phyloP scores from a whole-genome alignment of 768 basidiomycete genomes.

The Tricholoma terreum region DNA sequence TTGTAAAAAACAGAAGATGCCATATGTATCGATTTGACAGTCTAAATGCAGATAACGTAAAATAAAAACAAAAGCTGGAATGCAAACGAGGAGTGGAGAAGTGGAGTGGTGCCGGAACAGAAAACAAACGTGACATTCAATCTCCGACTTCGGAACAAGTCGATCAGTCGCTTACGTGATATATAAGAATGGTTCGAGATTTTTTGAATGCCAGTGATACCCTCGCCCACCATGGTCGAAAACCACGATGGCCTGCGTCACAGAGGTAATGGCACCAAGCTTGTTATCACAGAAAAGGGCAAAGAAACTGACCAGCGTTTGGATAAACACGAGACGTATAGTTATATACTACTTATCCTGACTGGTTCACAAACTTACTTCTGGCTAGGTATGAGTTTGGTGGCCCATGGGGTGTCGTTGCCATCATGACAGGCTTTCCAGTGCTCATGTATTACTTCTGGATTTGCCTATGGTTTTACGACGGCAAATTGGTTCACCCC shows the following conservation, averaged over 20 bases:
- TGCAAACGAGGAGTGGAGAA: neutral
- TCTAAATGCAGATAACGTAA: slow-evolving; percentile 22
- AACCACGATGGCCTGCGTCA: slow-evolving; percentile 19
- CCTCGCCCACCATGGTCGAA: slow-evolving; percentile 15
- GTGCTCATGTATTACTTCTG: slow-evolving; percentile 97
- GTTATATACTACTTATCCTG: slow-evolving; percentile 2
- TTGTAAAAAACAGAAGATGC: slow-evolving; percentile 97
- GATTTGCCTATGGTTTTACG: slow-evolving; percentile 96
- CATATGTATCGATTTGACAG: slow-evolving; percentile 50
- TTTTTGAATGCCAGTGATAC: neutral
- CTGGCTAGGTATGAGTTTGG: slow-evolving; percentile 87
- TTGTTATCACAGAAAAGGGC: slow-evolving; percentile 64
- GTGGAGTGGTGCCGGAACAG: neutral
- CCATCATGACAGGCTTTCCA: slow-evolving; percentile 95
- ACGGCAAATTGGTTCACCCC: slow-evolving; percentile 76
- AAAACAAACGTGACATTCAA: neutral
- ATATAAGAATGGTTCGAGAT: slow-evolving; percentile 16
- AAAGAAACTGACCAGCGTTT: slow-evolving; percentile 69
- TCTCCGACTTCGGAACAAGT: neutral
- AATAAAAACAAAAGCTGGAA: slow-evolving; percentile 9
- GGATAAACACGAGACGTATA: slow-evolving; percentile 64
- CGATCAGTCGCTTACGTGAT: slow-evolving; percentile 4
- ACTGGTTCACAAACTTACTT: slow-evolving; percentile 2
- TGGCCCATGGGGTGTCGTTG: slow-evolving; percentile 85
- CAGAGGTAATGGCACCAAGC: slow-evolving; percentile 24